Percentiles rank a stretch among this genome's conserved stretches.
Evolutionary conservation across 192 early-diverging fungal species (phyloP).

Genomic region (Dissophora globulifera): DNA sequence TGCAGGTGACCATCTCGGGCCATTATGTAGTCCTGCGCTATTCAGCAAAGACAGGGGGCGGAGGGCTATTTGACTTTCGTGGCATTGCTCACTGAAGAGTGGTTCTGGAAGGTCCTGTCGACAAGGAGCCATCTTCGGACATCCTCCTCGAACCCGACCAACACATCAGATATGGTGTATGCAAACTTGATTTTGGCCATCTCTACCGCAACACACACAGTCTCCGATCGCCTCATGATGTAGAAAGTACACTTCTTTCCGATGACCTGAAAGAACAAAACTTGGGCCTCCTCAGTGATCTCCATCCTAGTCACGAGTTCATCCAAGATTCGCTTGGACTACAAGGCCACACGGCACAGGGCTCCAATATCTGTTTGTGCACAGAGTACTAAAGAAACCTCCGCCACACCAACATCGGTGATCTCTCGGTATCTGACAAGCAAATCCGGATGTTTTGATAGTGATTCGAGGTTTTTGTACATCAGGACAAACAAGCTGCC

Average conservation of each 20-base stretch:
- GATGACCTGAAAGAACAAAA: slow-evolving; percentile 14
- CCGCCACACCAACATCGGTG: slow-evolving; percentile 2
- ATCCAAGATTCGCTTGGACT: slow-evolving; percentile 17
- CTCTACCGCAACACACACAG: slow-evolving; percentile 17
- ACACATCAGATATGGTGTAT: slow-evolving; percentile 11
- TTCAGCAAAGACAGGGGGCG: slow-evolving; percentile 9
- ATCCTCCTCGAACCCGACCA: slow-evolving; percentile 15
- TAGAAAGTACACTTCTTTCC: slow-evolving; percentile 14
- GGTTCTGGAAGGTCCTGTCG: slow-evolving; percentile 9
- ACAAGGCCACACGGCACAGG: slow-evolving; percentile 11
- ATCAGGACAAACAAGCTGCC: slow-evolving; percentile 11
- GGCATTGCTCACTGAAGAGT: slow-evolving; percentile 1
- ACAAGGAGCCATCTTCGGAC: slow-evolving; percentile 11
- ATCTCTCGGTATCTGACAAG: slow-evolving; percentile 3
- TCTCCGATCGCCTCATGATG: slow-evolving; percentile 4
- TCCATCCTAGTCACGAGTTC: slow-evolving; percentile 17
- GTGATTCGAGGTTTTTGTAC: slow-evolving; percentile 1
- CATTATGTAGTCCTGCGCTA: too few species aligned
- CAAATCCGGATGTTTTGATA: slow-evolving; percentile 8
- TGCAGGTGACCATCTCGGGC: too few species aligned
- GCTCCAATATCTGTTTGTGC: slow-evolving; percentile 13
- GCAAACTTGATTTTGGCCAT: slow-evolving; percentile 20
- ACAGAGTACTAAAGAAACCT: neutral
- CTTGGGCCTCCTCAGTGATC: neutral
- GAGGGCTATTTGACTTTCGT: slow-evolving; percentile 2